Conservation (phyloP, 345 rosid species). For the Reutealis trisperma region DNA sequence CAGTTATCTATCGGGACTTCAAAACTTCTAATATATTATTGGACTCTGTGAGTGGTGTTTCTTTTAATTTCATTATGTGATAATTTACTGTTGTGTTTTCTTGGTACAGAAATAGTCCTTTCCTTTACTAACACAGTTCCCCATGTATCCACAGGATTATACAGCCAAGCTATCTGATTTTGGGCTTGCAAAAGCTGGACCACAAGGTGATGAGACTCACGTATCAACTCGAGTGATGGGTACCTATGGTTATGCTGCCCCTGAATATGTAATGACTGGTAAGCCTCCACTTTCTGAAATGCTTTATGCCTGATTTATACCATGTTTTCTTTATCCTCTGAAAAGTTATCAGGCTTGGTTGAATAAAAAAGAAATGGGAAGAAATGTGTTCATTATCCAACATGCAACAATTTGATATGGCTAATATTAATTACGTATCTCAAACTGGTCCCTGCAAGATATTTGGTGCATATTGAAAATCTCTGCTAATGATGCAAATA, state of each 20-base stretch:
- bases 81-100: conserved; percentile 11
- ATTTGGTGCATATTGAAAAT: neutral
- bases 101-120: neutral
- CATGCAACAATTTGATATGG: neutral
- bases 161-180: conserved; percentile 96
- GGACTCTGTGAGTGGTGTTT: conserved; percentile 67
- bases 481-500: neutral
- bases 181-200: conserved; percentile 99
- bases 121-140: conserved; percentile 20
- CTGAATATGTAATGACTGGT: conserved; percentile 98
- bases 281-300: conserved; percentile 25
- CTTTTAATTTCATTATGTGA: conserved; percentile 1
- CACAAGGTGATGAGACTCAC: conserved; percentile 96
- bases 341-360: neutral
- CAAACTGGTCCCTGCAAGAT: neutral
- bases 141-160: conserved; percentile 63
- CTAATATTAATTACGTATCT: neutral
- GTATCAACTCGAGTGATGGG: conserved; percentile 99
- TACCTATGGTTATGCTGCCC: conserved; percentile 97
- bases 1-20: conserved; percentile 93
- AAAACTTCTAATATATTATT: conserved; percentile 93
- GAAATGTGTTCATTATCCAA: neutral
- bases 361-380: neutral
- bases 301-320: neutral
- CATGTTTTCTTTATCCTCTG: neutral